Evolutionary conservation across 495 filamentous ascomycete species (phyloP), one percentile per base, ranked within the genome.

Genomic region (Tuber aestivum): DNA sequence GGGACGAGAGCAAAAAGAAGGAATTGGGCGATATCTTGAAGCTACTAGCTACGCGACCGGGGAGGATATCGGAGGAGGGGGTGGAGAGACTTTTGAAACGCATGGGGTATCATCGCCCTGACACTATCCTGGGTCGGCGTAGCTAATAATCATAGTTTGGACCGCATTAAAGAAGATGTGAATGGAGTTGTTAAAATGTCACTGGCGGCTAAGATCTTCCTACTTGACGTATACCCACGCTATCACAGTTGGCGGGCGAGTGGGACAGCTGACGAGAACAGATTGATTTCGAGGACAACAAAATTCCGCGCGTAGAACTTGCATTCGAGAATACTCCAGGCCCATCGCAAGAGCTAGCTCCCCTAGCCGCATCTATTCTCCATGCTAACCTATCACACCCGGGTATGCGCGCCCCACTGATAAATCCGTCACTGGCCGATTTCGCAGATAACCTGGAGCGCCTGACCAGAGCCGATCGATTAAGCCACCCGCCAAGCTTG

Each of bases 401-500:
- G 5, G 71, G 41, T 35, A 81, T 78, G 56, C 85, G 89, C 69
- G 87, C 85, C 70, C 85, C 87, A 6, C 77, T 90, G 18, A 89
- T 88, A 71, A 91, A 89, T 76, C 88, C 81, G 10, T 75, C 85
- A 41, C 85, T 97, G 37, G 87, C 89, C 35, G 85, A 85, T 6
- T 98, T 98, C 83, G 90, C 92, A 32, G 87, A 86, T 65, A 97
- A 97, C 84, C 85, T 99, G 69, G 91, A 93, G 80, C 88, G 91
- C 77, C 85, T 98, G 65, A 91, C 92, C 2, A 87, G 86, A 12
- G 86, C 96, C 77, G 95, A 99, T 82, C 91, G 89, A 78, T 86
- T 97, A 76, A 95, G 94, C 83, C 84, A 86, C 35, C 85, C 85
- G 10, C 91, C 90, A 44, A 89, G 89, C 35, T 86, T 97, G 16